Percentiles rank a stretch among this genome's conserved stretches.
Evolutionary conservation across 129 eudicot species (phyloP).

Genomic region (Tanacetum coccineum): DNA sequence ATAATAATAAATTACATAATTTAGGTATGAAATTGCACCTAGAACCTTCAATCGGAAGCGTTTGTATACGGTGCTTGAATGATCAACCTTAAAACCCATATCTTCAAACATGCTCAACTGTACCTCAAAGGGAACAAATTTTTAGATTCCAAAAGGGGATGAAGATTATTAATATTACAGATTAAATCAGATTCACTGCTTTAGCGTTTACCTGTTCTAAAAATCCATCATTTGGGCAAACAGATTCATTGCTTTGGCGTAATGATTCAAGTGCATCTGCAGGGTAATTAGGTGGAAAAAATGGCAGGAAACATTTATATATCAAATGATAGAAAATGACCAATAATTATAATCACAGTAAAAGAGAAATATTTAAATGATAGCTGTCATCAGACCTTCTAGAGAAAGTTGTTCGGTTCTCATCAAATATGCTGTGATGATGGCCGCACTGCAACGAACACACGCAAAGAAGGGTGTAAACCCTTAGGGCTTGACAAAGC

Average conservation of each 20-base stretch:
- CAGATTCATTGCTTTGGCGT: constrained; percentile 67
- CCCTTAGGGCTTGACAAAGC: constrained; percentile 36
- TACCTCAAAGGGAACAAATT: constrained; percentile 17
- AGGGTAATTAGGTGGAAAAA: constrained; percentile 5
- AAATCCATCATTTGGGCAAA: constrained; percentile 96
- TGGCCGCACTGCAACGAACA: constrained; percentile 95
- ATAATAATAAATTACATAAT: not conserved
- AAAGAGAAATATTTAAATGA: constrained; percentile 11
- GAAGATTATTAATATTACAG: not conserved
- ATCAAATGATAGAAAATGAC: not conserved
- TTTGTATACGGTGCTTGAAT: constrained; percentile 64
- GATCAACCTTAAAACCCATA: constrained; percentile 95
- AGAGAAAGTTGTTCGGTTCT: constrained; percentile 71
- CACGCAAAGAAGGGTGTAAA: constrained; percentile 63
- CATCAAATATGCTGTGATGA: constrained; percentile 93
- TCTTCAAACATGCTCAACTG: constrained; percentile 98
- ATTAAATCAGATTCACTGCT: not conserved
- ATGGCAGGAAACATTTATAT: constrained; percentile 18
- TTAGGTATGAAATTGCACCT: constrained; percentile 40
- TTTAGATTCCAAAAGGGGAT: constrained; percentile 5
- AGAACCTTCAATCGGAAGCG: constrained; percentile 76
- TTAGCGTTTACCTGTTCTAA: constrained; percentile 64
- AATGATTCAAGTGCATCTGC: constrained; percentile 88
- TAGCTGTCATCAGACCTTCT: constrained; percentile 52
- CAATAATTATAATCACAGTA: constrained; percentile 1